Base-by-base conservation (phyloP, 108 stramenopile genomes). In the Schizochytrium sp. region DNA sequence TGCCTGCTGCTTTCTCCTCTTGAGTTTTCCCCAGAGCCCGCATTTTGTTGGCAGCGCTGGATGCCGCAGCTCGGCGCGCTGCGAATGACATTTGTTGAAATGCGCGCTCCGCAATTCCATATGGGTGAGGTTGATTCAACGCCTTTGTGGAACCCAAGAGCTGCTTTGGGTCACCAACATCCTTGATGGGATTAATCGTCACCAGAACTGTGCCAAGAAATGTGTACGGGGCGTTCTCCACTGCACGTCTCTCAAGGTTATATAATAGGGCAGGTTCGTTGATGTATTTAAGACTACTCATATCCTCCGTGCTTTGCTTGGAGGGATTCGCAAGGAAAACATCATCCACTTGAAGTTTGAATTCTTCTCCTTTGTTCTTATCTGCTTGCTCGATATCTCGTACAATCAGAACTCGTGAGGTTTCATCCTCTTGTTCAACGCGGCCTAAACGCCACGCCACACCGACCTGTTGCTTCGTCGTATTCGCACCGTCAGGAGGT, bases 101-200 rank as follows among this genome's bases (percentile, higher is more conserved):
- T 13, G 76, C 76, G 47, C 53, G 76, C 53, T 83, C 76, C 1
- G 76, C 76, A 42, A 83, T 83, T 17, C 50, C 53, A 28, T 55
- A 83, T 2, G 76, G 76, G 53, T 83, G 76, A 5, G 76, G 76
- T 40, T 83, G 28, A 40, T 83, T 83, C 38, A 83, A n/a, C 28
- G 47, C 53, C 5, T 56, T 42, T 10, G 47, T 8, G 0, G 50
- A 55, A 0, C 64, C 64, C 19, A 69, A 38, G 44, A 69, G 15
- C 12, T 7, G 12, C 10, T 38, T 38, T 69, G 64, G 64, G 2
- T 49, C 53, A 12, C 53, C 76, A 10, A 83, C 76, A 40, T 83
- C 53, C 10, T 10, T 91, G 89, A 92, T 91, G 19, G 93, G 93
- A 73, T 93, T 93, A 13, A 92, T 12, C 15, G 91, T 91, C 12